Conservation (phyloP, 495 filamentous ascomycete species). For the Astrocystis sublimbata region DNA sequence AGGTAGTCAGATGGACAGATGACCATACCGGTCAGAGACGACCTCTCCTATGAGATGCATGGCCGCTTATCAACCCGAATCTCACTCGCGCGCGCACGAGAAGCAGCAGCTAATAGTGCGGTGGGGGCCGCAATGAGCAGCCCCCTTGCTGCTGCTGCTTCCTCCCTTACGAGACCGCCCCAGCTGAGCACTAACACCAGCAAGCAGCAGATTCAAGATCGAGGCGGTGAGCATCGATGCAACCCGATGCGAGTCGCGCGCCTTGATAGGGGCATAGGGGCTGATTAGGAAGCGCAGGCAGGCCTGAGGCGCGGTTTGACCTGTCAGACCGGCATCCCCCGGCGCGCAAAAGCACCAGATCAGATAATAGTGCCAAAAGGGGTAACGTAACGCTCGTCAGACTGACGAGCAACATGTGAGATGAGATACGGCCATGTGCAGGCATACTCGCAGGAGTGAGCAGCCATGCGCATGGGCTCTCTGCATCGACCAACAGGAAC, state of each 20-base stretch:
- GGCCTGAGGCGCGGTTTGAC: not conserved
- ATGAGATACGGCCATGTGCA: too few species aligned
- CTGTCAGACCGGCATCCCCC: slow-evolving; percentile 7
- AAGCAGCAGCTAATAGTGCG: not conserved
- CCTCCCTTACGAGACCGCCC: not conserved
- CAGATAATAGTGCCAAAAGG: slow-evolving; percentile 3
- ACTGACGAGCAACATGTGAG: slow-evolving; percentile 15
- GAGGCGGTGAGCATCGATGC: slow-evolving; percentile 14
- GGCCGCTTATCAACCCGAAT: slow-evolving; percentile 5
- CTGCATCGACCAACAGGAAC: not conserved
- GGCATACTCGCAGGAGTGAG: not conserved
- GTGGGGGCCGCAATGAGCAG: slow-evolving; percentile 9
- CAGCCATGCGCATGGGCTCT: slow-evolving; percentile 2
- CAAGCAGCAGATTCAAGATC: not conserved
- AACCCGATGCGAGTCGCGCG: not conserved
- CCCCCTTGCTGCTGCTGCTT: too few species aligned
- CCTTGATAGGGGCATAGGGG: slow-evolving; percentile 9
- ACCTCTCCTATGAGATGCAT: slow-evolving; percentile 3
- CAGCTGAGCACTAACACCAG: slow-evolving; percentile 3
- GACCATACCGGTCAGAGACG: slow-evolving; percentile 5
- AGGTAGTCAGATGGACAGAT: slow-evolving; percentile 4
- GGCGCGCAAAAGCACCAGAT: slow-evolving; percentile 10
- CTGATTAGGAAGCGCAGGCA: not conserved
- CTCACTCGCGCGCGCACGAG: not conserved
- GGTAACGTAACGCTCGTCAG: slow-evolving; percentile 12